Percentiles rank a stretch among this genome's conserved stretches.
Evolutionary conservation across 805 yeast species (phyloP).

Genomic region (Blastobotrys terrestris): DNA sequence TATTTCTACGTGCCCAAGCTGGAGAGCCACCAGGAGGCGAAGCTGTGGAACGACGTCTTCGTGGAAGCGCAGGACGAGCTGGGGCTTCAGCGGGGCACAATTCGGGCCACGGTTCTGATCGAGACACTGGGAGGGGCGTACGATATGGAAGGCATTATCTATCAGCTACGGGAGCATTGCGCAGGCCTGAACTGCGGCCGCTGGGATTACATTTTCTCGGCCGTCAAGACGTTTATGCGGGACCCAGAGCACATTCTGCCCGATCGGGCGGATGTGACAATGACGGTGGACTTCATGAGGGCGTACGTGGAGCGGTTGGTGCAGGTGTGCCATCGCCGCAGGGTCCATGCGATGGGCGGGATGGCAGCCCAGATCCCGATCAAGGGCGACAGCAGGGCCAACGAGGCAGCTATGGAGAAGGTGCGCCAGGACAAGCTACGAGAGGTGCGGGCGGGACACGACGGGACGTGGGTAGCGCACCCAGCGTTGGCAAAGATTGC

Average conservation of each 20-base stretch:
- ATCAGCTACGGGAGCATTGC: slow-evolving; percentile 64
- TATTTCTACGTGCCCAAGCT: slow-evolving; percentile 70
- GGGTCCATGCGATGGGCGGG: slow-evolving; percentile 73
- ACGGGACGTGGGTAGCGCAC: slow-evolving; percentile 76
- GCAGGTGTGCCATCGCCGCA: slow-evolving; percentile 63
- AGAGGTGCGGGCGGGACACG: slow-evolving; percentile 64
- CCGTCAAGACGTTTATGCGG: slow-evolving; percentile 58
- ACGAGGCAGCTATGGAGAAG: slow-evolving; percentile 58
- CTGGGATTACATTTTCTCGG: slow-evolving; percentile 72
- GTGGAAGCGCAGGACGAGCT: slow-evolving; percentile 58
- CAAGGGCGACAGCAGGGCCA: slow-evolving; percentile 55
- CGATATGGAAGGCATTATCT: slow-evolving; percentile 74
- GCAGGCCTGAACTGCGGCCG: slow-evolving; percentile 72
- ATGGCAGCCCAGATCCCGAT: slow-evolving; percentile 77
- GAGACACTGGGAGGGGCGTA: slow-evolving; percentile 70
- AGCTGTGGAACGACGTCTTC: slow-evolving; percentile 70
- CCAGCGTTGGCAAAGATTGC: slow-evolving; percentile 65
- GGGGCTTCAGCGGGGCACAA: slow-evolving; percentile 59
- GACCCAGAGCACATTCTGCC: slow-evolving; percentile 60
- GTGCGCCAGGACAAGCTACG: slow-evolving; percentile 63
- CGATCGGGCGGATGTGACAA: slow-evolving; percentile 63
- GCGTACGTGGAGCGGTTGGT: slow-evolving; percentile 59
- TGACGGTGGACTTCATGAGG: slow-evolving; percentile 65
- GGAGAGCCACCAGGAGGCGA: slow-evolving; percentile 73
- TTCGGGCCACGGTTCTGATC: slow-evolving; percentile 64